These are phyloP conservation scores for Bretschneidera sinensis DNA, from an alignment of 345 rosid genomes.

Conservation along the genomic window DNA sequence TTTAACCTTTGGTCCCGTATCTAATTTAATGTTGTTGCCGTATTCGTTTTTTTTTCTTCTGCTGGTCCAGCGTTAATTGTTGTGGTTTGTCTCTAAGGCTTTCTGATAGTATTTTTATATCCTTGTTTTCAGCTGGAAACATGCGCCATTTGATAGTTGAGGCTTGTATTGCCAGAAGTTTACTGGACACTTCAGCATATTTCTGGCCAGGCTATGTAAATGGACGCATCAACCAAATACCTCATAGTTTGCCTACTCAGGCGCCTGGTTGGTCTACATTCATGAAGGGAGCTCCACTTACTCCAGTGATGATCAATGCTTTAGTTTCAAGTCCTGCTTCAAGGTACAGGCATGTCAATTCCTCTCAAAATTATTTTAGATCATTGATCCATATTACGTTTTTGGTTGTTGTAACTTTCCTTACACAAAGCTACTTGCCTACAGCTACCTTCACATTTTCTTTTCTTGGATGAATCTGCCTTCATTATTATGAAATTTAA, in stretches of 20 bases:
- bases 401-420: too few relatives aligned
- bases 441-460: neutral
- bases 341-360: conserved; percentile 48
- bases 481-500: neutral
- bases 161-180: conserved; percentile 86
- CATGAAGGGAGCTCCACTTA: conserved; percentile 72
- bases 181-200: conserved; percentile 88
- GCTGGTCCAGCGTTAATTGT: too few relatives aligned
- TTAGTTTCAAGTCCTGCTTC: conserved; percentile 89
- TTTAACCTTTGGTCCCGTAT: conserved; percentile 1
- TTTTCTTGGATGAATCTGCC: neutral
- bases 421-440: too few relatives aligned
- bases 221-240: conserved; percentile 61
- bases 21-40: neutral
- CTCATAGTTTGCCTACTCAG: conserved; percentile 55
- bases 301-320: conserved; percentile 59
- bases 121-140: conserved; percentile 74
- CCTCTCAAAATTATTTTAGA: conserved; percentile 9
- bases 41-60: too few relatives aligned
- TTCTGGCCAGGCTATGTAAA: conserved; percentile 91
- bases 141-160: conserved; percentile 95
- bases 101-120: conserved; percentile 16
- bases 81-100: neutral
- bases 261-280: conserved; percentile 80
- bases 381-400: too few relatives aligned